These are phyloP conservation scores for Hemisphaericaspora xylanilytica DNA, from an alignment of 1,139 yeast genomes.

Conservation along the genomic window DNA sequence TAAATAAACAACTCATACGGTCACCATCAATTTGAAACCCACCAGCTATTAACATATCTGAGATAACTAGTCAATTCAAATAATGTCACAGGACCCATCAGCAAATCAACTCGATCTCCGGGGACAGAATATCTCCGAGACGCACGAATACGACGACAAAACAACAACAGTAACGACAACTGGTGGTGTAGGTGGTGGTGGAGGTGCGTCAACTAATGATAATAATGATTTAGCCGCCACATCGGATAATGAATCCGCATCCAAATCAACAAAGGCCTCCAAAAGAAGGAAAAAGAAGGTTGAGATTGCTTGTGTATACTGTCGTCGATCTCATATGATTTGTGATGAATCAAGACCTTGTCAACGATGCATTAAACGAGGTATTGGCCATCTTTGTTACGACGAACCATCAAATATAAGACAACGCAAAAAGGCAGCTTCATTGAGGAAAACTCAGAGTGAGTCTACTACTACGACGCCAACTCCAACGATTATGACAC, in stretches of 20 bases:
- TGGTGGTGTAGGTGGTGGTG: no score
- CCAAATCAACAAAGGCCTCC: slow-evolving; percentile 3
- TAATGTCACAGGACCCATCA: background rate
- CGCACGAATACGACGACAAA: background rate
- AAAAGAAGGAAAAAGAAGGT: slow-evolving; percentile 54
- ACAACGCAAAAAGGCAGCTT: slow-evolving; percentile 41
- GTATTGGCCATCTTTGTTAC: slow-evolving; percentile 85
- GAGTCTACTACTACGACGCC: slow-evolving; percentile 8
- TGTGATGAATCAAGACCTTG: slow-evolving; percentile 90
- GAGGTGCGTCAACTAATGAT: background rate
- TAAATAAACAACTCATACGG: no score
- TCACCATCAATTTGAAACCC: no score
- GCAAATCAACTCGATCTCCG: background rate
- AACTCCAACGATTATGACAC: slow-evolving; percentile 1
- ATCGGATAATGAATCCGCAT: slow-evolving; percentile 2
- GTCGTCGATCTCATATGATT: slow-evolving; percentile 92
- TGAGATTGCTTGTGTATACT: slow-evolving; percentile 80
- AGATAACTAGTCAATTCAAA: no score
- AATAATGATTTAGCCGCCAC: no score
- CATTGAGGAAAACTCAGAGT: slow-evolving; percentile 19
- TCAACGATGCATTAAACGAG: slow-evolving; percentile 79
- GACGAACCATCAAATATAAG: slow-evolving; percentile 62
- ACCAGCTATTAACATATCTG: no score
- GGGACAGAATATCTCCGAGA: background rate
- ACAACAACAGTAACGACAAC: slow-evolving; percentile 6